These are phyloP conservation scores for Kuraishia ogatae DNA, from an alignment of 805 yeast genomes.

Conservation along the genomic window DNA sequence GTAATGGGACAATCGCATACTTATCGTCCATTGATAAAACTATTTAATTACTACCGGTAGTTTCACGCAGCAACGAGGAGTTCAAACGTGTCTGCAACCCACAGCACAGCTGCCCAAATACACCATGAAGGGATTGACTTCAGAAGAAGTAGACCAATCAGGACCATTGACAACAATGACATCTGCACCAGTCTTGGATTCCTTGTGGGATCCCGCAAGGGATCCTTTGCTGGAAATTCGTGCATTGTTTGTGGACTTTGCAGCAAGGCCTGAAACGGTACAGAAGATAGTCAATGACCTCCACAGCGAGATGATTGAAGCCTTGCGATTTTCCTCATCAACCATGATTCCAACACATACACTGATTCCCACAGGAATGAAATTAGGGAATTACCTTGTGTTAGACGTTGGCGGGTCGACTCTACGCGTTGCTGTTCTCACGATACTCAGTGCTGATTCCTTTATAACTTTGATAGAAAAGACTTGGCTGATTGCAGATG, in stretches of 20 bases:
- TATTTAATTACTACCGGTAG: no score
- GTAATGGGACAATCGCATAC: no score
- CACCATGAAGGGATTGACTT: not conserved
- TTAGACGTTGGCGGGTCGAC: conserved; percentile 56
- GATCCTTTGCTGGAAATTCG: not conserved
- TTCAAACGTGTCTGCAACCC: no score
- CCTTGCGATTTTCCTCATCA: conserved; percentile 2
- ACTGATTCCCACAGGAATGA: conserved; percentile 9
- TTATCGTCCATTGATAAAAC: no score
- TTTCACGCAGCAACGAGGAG: no score
- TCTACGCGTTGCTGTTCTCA: conserved; percentile 25
- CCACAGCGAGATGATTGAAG: not conserved
- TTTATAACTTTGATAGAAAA: conserved; percentile 7
- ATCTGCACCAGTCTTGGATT: not conserved
- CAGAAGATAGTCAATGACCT: not conserved
- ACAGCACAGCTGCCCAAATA: no score
- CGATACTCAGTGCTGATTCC: conserved; percentile 2
- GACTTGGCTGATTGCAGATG: conserved; percentile 30
- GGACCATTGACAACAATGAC: not conserved
- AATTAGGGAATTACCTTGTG: conserved; percentile 23
- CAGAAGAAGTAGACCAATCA: not conserved
- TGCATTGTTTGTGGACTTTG: not conserved
- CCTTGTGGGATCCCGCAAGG: no score
- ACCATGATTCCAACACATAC: conserved; percentile 8
- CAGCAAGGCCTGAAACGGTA: not conserved